Evolutionary conservation across 2,329 filamentous ascomycete species (phyloP), one percentile per base, ranked within the genome.

Genomic region (Nigrograna mackinnonii): DNA sequence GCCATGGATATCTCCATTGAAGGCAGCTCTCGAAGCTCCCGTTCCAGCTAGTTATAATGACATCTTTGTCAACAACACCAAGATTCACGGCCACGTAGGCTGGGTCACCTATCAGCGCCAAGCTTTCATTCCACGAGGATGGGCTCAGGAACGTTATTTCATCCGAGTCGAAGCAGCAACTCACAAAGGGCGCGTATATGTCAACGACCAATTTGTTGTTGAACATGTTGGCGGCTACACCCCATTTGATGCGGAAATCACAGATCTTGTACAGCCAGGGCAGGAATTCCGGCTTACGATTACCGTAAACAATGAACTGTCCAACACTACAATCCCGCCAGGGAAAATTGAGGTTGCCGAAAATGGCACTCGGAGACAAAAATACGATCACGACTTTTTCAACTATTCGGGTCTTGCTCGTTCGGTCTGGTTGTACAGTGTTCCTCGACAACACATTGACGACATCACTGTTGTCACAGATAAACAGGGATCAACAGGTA

Each of bases 11-110:
- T 20, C 9, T 11, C 37, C 21, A 7, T 9, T 47, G n/a, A 35
- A 36, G n/a, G 11, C 22, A 22, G 44, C 40, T 7, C n/a, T 16
- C 11, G 40, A 47, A 35, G 21, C 18, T 6, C 45, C 41, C 4
- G 41, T 47, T 14, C 45, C 44, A 13, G 41, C 45, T 14, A 44
- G 37, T 26, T 49, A 49, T 31, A 45, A 49, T 24, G 46, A 49
- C 19, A 31, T 49, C 17, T 45, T 45, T 12, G 30, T 49, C 13
- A 35, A 45, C 30, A 12, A 14, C 11, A n/a, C n/a, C 13, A 24
- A 45, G 5, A 35, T 45, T 21, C 38, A 35, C 13, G 37, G 43
- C 19, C 46, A 49, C 19, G 42, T 49, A 14, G 46, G 42, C 6
- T 49, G 42, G 42, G 46, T 49, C 3, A 37, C 31, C 18, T 45